Conservation (phyloP, 805 yeast genomes). For the Candida chauliodis region DNA sequence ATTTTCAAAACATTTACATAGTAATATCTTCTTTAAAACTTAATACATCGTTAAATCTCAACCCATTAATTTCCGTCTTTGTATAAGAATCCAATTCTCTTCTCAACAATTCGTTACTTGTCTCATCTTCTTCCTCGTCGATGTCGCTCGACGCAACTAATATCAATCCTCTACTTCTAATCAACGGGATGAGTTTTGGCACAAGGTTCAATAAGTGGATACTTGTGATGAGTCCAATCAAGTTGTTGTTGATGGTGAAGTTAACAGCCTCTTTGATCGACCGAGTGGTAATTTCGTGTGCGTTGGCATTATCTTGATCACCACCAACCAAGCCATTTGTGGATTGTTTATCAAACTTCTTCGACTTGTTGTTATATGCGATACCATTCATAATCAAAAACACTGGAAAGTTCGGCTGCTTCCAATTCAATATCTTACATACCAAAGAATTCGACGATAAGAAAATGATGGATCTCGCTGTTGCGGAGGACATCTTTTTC, state of each 20-base stretch:
- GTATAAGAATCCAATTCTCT: conserved; percentile 35
- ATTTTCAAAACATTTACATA: conserved; percentile 18
- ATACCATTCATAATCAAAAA: conserved; percentile 78
- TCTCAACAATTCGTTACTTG: conserved; percentile 19
- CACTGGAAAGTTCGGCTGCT: conserved; percentile 97
- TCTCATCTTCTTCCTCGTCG: conserved; percentile 23
- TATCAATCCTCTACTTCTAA: conserved; percentile 77
- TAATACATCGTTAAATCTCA: conserved; percentile 58
- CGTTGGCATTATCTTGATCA: conserved; percentile 18
- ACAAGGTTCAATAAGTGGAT: conserved; percentile 65
- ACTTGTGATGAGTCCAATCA: conserved; percentile 80
- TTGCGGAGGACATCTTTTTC: conserved; percentile 18
- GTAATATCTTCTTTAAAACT: conserved; percentile 58
- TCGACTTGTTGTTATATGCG: conserved; percentile 23
- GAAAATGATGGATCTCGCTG: conserved; percentile 66
- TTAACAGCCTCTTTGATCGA: conserved; percentile 79
- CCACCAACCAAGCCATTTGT: conserved; percentile 37
- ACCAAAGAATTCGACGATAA: conserved; percentile 83
- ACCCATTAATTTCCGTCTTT: conserved; percentile 59
- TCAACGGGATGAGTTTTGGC: conserved; percentile 70
- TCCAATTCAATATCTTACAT: conserved; percentile 96
- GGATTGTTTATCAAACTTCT: conserved; percentile 36
- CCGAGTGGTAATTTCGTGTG: conserved; percentile 46
- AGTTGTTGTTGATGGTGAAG: conserved; percentile 77
- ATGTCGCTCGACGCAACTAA: conserved; percentile 64